These are phyloP conservation scores for Boletus rubescentipes DNA, from an alignment of 768 basidiomycete species.

Conservation along the genomic window DNA sequence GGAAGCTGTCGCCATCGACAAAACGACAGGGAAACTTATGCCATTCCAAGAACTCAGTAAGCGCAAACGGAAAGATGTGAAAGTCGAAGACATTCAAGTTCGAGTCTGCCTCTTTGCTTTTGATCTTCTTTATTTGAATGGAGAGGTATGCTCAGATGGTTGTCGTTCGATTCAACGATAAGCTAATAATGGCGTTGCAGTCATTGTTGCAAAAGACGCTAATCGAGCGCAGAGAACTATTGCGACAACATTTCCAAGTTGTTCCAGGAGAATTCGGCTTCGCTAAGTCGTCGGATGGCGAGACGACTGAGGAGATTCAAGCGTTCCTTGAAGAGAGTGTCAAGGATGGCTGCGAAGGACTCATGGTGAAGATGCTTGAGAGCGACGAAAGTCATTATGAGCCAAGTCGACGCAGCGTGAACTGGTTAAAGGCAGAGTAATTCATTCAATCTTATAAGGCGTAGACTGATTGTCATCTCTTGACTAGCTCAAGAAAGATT, in stretches of 20 bases:
- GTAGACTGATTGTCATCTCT: not conserved
- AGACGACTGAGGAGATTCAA: slow-evolving; percentile 92
- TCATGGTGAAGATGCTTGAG: slow-evolving; percentile 99
- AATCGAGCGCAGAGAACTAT: slow-evolving; percentile 69
- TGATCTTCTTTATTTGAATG: slow-evolving; percentile 94
- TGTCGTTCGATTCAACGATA: not conserved
- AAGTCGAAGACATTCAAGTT: slow-evolving; percentile 96
- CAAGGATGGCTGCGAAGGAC: slow-evolving; percentile 96
- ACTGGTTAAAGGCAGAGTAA: slow-evolving; percentile 88
- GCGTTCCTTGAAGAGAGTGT: slow-evolving; percentile 93
- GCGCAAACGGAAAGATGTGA: slow-evolving; percentile 96
- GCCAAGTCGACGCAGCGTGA: slow-evolving; percentile 91
- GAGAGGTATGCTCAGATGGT: slow-evolving; percentile 58
- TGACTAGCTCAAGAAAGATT: slow-evolving; percentile 93
- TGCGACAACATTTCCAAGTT: slow-evolving; percentile 75
- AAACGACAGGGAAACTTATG: slow-evolving; percentile 78
- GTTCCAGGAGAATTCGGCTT: slow-evolving; percentile 92
- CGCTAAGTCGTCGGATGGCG: slow-evolving; percentile 86
- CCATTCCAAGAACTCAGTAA: slow-evolving; percentile 97
- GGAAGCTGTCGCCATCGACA: slow-evolving; percentile 96
- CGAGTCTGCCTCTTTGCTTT: slow-evolving; percentile 96
- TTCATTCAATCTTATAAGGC: not conserved
- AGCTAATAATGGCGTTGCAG: slow-evolving; percentile 42
- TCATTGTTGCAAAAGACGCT: slow-evolving; percentile 79
- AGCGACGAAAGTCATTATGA: slow-evolving; percentile 91